Evolutionary conservation across 2,329 filamentous ascomycete genomes (phyloP).

Genomic region (Drechslerella stenobrocha): DNA sequence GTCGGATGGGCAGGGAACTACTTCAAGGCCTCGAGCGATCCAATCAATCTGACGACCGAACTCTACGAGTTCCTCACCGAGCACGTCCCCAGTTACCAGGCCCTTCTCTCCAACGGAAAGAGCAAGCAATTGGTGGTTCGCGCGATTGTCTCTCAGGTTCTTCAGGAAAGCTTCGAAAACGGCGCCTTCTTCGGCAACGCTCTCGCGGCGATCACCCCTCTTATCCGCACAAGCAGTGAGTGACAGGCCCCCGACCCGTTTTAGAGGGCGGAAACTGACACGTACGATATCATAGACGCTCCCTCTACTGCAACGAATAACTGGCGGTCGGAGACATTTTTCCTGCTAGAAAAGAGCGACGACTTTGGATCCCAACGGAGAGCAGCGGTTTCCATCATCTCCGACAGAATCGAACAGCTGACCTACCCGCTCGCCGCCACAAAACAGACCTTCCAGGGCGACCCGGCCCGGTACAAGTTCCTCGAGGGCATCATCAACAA

Average conservation of each 20-base stretch:
- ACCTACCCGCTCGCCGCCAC: constrained; percentile 41
- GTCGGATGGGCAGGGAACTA: constrained; percentile 46
- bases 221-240: constrained; percentile 39
- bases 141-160: constrained; percentile 43
- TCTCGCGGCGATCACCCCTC: constrained; percentile 27
- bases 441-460: constrained; percentile 31
- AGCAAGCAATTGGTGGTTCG: constrained; percentile 46
- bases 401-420: constrained; percentile 45
- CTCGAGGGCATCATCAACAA: constrained; percentile 36
- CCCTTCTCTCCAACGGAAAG: constrained; percentile 35
- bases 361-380: constrained; percentile 33
- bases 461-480: constrained; percentile 41
- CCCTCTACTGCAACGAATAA: constrained; percentile 29
- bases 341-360: constrained; percentile 45
- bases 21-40: constrained; percentile 40
- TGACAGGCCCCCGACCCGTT: background rate
- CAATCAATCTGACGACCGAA: constrained; percentile 42
- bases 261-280: constrained; percentile 5
- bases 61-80: constrained; percentile 45
- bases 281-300: constrained; percentile 19
- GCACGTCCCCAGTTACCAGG: constrained; percentile 31
- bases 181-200: constrained; percentile 42
- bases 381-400: constrained; percentile 30
- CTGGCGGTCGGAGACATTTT: constrained; percentile 46
- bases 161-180: constrained; percentile 41